Conservation (phyloP, 2,329 filamentous ascomycete species). For the Rutstroemia sp. region DNA sequence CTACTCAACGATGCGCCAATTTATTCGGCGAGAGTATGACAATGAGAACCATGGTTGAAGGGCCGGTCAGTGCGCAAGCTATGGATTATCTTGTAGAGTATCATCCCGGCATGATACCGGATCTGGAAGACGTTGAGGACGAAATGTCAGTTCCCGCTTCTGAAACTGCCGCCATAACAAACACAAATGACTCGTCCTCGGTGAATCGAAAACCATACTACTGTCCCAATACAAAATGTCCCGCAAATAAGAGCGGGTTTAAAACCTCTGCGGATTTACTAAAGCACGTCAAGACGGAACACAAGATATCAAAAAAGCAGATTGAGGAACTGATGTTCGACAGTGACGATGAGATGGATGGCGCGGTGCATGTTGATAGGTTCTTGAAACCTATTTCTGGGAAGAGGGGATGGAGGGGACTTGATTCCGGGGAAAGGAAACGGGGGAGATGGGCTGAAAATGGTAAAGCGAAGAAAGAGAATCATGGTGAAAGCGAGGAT, state of each 20-base stretch:
- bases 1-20: slow-evolving; percentile 65
- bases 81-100: slow-evolving; percentile 17
- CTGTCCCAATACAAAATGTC: slow-evolving; percentile 34
- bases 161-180: neutral
- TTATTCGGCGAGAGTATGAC: slow-evolving; percentile 69
- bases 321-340: slow-evolving; percentile 39
- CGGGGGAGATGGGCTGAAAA: slow-evolving; percentile 28
- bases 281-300: slow-evolving; percentile 39
- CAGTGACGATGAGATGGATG: slow-evolving; percentile 41
- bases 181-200: neutral
- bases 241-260: slow-evolving; percentile 32
- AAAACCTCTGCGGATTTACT: slow-evolving; percentile 30
- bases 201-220: slow-evolving; percentile 17
- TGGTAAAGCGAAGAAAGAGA: neutral
- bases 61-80: slow-evolving; percentile 10
- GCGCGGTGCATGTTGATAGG: slow-evolving; percentile 61
- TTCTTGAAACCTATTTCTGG: slow-evolving; percentile 49
- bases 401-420: slow-evolving; percentile 9
- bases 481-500: neutral
- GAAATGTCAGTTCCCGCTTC: neutral
- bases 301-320: slow-evolving; percentile 41
- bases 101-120: slow-evolving; percentile 20
- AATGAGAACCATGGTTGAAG: slow-evolving; percentile 30
- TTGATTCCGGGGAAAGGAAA: slow-evolving; percentile 14
- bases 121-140: slow-evolving; percentile 8